Evolutionary conservation across 345 rosid genomes (phyloP), one percentile per base, ranked within the genome.

Genomic region (Pistacia integerrima): DNA sequence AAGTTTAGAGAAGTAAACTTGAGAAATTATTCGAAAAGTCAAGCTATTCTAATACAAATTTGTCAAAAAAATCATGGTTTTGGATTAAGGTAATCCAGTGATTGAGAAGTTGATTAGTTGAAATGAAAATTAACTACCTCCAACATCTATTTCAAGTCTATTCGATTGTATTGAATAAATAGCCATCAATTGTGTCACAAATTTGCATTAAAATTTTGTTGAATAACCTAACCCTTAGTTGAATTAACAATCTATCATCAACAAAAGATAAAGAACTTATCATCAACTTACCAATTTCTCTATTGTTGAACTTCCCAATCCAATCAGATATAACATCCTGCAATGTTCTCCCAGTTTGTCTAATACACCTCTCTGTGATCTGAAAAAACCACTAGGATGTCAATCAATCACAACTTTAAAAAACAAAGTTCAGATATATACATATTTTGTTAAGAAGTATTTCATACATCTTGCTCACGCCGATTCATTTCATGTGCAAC

Each of bases 381-480:
- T 92, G 76, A 25, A 22, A 59, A 51, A 82, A 76, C 41, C 81
- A 78, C 46, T 66, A 25, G 57, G 62, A 18, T 13, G 14, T 14
- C 13, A 49, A 38, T 56, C 18, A 30, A 57, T 79, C 59, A 75
- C 6, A 61, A 44, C 4, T 54, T 41, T 64, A 72, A 58, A 25
- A 13, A n/a, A 36, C 8, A 55, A 22, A 12, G 55, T 1, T 73
- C 18, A 17, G 28, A 64, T 9, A 18, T 25, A 58, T 38, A 28
- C 28, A 74, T 0, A 68, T 61, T 22, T 48, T 25, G 17, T 25
- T 18, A 30, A 6, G 74, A 52, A 12, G 51, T 76, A 17, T 20
- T 76, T 20, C 90, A 74, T 90, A 93, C 98, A 87, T 90, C 91
- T 75, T 93, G 97, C 75, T 92, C 99, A 79, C 89, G 91, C 67